Percentiles rank a stretch among this genome's conserved stretches.
Evolutionary conservation across 768 basidiomycete genomes (phyloP).

Genomic region (Trametes cingulata): DNA sequence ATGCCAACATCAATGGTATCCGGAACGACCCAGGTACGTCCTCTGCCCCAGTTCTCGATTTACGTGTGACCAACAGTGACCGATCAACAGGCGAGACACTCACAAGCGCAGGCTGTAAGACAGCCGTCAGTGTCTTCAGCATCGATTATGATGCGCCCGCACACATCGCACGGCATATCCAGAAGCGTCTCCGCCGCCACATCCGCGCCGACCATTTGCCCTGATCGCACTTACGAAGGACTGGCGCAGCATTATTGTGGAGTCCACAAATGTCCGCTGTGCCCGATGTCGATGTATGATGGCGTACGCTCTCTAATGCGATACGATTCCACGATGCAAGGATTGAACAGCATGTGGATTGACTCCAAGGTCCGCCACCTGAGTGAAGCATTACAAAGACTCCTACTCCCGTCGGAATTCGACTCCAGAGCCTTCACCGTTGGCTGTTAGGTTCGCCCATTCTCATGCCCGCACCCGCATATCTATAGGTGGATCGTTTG

Average conservation of each 20-base stretch:
- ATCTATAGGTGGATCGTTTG: neutral
- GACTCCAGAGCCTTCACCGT: neutral
- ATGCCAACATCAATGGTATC: constrained; percentile 28
- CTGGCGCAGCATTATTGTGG: neutral
- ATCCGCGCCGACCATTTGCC: constrained; percentile 1
- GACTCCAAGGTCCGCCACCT: neutral
- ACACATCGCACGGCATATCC: constrained; percentile 26
- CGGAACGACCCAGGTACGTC: constrained; percentile 28
- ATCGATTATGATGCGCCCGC: constrained; percentile 35
- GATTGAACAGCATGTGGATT: no score
- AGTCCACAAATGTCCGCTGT: no score
- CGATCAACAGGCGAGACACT: constrained; percentile 33
- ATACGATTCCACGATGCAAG: no score
- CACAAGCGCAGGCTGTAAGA: constrained; percentile 28
- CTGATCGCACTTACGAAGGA: neutral
- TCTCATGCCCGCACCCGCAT: no score
- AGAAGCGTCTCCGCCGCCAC: constrained; percentile 14
- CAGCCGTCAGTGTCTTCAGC: constrained; percentile 32
- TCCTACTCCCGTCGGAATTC: neutral
- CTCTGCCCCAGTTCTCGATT: neutral
- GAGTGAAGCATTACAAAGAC: neutral
- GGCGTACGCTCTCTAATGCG: no score
- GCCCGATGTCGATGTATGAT: neutral
- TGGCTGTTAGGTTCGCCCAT: no score
- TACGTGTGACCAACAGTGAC: neutral